These are phyloP conservation scores for Crithidia sp. DNA, from an alignment of 208 protist species.

Conservation along the genomic window DNA sequence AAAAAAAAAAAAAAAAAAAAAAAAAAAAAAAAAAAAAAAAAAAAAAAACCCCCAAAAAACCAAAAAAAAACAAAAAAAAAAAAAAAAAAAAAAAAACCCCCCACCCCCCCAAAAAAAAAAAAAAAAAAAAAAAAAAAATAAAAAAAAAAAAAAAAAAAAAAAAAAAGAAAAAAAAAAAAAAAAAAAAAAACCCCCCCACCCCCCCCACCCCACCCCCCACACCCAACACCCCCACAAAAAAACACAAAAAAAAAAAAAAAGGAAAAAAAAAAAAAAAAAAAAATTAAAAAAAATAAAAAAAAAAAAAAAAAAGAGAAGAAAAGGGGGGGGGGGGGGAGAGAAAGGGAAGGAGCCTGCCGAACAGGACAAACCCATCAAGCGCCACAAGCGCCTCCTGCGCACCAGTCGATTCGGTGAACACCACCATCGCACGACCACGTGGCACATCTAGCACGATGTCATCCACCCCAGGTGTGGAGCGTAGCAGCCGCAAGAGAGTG, in stretches of 20 bases:
- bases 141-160: conserved; percentile 2
- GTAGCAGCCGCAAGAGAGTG: conserved; percentile 55
- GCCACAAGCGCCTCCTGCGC: conserved; percentile 74
- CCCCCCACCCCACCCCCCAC: too few relatives aligned
- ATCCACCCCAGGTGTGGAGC: conserved; percentile 38
- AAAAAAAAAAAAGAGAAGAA: too few relatives aligned
- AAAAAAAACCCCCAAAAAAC: too few relatives aligned
- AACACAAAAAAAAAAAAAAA: not conserved
- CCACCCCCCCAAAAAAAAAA: too few relatives aligned
- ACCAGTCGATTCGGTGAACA: conserved; percentile 54
- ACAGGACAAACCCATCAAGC: conserved; percentile 68
- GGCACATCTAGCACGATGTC: conserved; percentile 71
- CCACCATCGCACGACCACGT: conserved; percentile 52
- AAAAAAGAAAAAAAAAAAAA: not conserved
- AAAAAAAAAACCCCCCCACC: not conserved
- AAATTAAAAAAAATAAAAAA: not conserved
- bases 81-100: too few relatives aligned
- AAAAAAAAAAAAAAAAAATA: not conserved
- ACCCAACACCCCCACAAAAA: too few relatives aligned
- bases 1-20: conserved; percentile 16
- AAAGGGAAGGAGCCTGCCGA: too few relatives aligned
- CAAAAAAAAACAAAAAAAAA: too few relatives aligned
- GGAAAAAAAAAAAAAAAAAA: conserved; percentile 4
- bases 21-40: too few relatives aligned
- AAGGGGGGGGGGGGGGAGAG: too few relatives aligned